Evolutionary conservation across 2,329 filamentous ascomycete species (phyloP).

Genomic region (Nemania bipapillata): DNA sequence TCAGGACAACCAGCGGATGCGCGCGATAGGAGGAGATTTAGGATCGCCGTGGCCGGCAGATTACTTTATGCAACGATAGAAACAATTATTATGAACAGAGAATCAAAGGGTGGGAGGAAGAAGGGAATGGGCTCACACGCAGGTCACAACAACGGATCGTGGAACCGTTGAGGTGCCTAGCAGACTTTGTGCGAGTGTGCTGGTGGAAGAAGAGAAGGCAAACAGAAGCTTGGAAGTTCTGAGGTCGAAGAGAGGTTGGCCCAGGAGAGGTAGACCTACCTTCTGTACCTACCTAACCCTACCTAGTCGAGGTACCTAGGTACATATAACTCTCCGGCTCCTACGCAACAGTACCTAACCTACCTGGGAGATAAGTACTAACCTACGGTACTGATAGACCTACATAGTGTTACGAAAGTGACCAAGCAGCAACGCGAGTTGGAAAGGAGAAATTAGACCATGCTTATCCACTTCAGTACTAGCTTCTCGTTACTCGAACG

Average conservation of each 20-base stretch:
- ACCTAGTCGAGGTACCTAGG: conserved; percentile 10
- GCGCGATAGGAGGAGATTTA: conserved; percentile 11
- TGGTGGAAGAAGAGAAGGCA: conserved; percentile 35
- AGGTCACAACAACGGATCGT: conserved; percentile 46
- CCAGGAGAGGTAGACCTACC: conserved; percentile 10
- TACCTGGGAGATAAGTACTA: too few species aligned
- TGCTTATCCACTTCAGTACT: conserved; percentile 17
- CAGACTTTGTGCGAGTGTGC: conserved; percentile 39
- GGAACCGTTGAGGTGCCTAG: conserved; percentile 44
- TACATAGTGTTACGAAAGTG: background rate
- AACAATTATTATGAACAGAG: conserved; percentile 39
- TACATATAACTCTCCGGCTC: background rate
- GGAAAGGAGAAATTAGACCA: conserved; percentile 27
- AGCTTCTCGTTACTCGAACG: conserved; percentile 15
- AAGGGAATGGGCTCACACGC: conserved; percentile 34
- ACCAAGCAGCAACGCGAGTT: conserved; percentile 17
- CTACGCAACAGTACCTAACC: background rate
- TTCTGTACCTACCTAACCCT: too few species aligned
- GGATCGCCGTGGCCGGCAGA: conserved; percentile 33
- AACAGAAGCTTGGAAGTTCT: conserved; percentile 20
- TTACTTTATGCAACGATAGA: conserved; percentile 26
- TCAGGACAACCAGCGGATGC: conserved; percentile 15
- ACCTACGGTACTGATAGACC: background rate
- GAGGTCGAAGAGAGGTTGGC: conserved; percentile 29
- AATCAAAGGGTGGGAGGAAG: conserved; percentile 38